Conservation (phyloP, 768 basidiomycete species). For the Pleurotus pulmonarius region DNA sequence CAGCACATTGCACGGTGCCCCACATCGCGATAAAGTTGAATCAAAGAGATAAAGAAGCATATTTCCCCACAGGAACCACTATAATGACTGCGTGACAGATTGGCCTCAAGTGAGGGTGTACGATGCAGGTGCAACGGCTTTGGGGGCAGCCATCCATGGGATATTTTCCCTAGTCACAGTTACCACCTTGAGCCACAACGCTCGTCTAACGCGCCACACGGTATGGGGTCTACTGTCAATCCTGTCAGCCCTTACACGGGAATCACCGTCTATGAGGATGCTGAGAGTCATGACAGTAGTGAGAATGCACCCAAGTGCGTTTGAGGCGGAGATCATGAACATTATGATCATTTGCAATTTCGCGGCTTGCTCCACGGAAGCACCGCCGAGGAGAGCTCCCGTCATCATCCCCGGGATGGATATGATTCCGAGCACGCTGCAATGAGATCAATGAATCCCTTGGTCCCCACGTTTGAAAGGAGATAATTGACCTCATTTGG, state of each 20-base stretch:
- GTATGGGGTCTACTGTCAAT: constrained; percentile 38
- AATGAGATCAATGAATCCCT: too few relatives aligned
- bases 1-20: too few relatives aligned
- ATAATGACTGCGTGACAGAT: too few relatives aligned
- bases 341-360: constrained; percentile 90
- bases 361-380: constrained; percentile 81
- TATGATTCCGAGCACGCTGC: constrained; percentile 71
- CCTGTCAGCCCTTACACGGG: constrained; percentile 63
- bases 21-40: too few relatives aligned
- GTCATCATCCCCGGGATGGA: constrained; percentile 90
- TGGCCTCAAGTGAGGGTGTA: too few relatives aligned
- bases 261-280: constrained; percentile 64
- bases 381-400: constrained; percentile 84
- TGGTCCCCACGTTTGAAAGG: neutral
- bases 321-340: constrained; percentile 87
- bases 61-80: too few relatives aligned
- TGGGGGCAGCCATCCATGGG: too few relatives aligned
- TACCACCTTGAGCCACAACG: constrained; percentile 9
- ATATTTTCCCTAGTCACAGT: neutral
- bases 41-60: too few relatives aligned
- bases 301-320: constrained; percentile 65
- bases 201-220: constrained; percentile 19
- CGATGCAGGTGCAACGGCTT: too few relatives aligned
- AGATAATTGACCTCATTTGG: constrained; percentile 65
- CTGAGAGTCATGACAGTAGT: constrained; percentile 58